These are phyloP conservation scores for Amylostereum areolatum DNA, from an alignment of 1,284 basidiomycete genomes.

Conservation along the genomic window DNA sequence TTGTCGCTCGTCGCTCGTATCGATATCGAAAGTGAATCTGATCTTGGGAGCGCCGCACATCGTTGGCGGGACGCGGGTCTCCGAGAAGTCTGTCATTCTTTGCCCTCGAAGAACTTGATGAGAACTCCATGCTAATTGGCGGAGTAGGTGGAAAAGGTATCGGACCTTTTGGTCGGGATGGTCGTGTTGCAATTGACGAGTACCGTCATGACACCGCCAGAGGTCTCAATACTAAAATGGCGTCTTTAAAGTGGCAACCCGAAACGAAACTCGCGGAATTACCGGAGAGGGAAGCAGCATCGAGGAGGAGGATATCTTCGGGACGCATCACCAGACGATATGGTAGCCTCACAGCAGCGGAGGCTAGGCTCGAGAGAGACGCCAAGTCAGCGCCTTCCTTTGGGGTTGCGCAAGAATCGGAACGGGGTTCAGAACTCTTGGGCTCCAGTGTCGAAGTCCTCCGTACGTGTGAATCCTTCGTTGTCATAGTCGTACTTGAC, in stretches of 20 bases:
- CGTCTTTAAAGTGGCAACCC: not conserved
- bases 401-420: no score
- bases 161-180: conserved; percentile 98
- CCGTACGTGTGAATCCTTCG: no score
- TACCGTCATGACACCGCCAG: conserved; percentile 97
- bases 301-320: conserved; percentile 93
- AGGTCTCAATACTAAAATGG: conserved; percentile 82
- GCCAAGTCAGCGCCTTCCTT: no score
- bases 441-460: no score
- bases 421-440: no score
- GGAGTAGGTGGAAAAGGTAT: conserved; percentile 98
- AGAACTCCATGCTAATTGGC: conserved; percentile 99
- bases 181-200: conserved; percentile 99
- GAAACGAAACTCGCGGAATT: not conserved
- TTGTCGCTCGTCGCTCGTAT: conserved; percentile 99
- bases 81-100: conserved; percentile 99
- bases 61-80: conserved; percentile 96
- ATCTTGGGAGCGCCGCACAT: conserved; percentile 98
- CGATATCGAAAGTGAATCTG: conserved; percentile 98
- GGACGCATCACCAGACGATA: conserved; percentile 97
- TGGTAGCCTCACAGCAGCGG: conserved; percentile 97
- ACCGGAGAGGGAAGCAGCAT: conserved; percentile 88
- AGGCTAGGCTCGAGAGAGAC: no score
- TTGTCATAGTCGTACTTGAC: no score
- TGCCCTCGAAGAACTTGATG: conserved; percentile 98